phyloP scores from a whole-genome alignment of 768 basidiomycete genomes.

The Termitomyces sp. region DNA sequence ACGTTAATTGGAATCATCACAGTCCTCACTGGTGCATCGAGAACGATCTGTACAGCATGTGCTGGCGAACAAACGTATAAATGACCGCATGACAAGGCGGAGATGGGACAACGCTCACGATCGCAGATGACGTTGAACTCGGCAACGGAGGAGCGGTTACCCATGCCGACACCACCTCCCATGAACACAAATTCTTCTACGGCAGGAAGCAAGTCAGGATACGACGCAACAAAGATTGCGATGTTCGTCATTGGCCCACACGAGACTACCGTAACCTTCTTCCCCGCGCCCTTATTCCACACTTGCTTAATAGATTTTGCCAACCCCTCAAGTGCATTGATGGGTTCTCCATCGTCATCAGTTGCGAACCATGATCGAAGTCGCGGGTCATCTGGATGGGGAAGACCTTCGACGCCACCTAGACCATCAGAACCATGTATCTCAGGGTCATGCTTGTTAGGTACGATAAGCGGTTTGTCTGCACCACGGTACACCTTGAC shows the following conservation, averaged over 20 bases:
- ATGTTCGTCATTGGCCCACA: conserved; percentile 86
- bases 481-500: conserved; percentile 70
- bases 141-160: conserved; percentile 75
- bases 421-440: conserved; percentile 85
- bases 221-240: conserved; percentile 56
- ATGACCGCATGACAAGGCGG: not conserved
- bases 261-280: conserved; percentile 65
- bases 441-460: conserved; percentile 59
- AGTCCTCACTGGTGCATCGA: conserved; percentile 62
- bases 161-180: conserved; percentile 87
- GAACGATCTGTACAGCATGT: conserved; percentile 79
- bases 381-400: conserved; percentile 38
- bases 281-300: conserved; percentile 56
- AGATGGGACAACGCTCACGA: conserved; percentile 44
- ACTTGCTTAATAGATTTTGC: conserved; percentile 43
- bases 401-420: conserved; percentile 79
- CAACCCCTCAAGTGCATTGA: conserved; percentile 69
- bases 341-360: conserved; percentile 32
- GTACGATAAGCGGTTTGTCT: conserved; percentile 58
- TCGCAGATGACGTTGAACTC: conserved; percentile 84
- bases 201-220: conserved; percentile 45
- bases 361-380: conserved; percentile 47
- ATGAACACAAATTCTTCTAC: conserved; percentile 78
- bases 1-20: conserved; percentile 86
- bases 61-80: conserved; percentile 33